These are phyloP conservation scores for Arctium lappa DNA, from an alignment of 129 eudicot species.

Conservation along the genomic window DNA sequence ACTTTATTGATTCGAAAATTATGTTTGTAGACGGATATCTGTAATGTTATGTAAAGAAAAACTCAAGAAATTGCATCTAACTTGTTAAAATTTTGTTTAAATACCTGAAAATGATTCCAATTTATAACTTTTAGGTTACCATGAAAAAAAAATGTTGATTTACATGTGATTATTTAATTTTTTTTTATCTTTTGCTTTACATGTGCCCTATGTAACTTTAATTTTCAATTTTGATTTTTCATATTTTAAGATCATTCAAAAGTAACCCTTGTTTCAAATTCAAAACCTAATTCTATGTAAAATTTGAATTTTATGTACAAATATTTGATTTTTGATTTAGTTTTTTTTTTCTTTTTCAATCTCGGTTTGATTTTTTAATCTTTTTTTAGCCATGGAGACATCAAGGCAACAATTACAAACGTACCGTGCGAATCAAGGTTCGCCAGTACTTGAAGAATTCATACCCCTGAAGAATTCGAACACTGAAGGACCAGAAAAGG, in stretches of 20 bases:
- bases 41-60: background rate
- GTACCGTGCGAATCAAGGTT: conserved; percentile 43
- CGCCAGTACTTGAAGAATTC: conserved; percentile 83
- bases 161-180: conserved; percentile 17
- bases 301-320: background rate
- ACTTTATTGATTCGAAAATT: background rate
- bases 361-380: background rate
- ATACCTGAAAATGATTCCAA: background rate
- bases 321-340: background rate
- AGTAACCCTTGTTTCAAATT: conserved; percentile 23
- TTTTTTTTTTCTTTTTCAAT: background rate
- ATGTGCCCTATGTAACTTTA: conserved; percentile 33
- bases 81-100: background rate
- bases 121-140: background rate
- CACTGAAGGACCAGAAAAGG: conserved; percentile 38
- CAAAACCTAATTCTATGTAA: conserved; percentile 13
- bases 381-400: conserved; percentile 76
- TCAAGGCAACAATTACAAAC: conserved; percentile 82
- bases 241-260: conserved; percentile 18
- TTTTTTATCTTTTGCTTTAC: conserved; percentile 32
- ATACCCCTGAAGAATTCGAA: conserved; percentile 66
- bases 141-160: conserved; percentile 10
- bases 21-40: background rate
- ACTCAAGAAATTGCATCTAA: background rate
- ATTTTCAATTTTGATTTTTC: background rate